Base-by-base conservation (phyloP, 768 basidiomycete species). In the Lyophyllum atratum region DNA sequence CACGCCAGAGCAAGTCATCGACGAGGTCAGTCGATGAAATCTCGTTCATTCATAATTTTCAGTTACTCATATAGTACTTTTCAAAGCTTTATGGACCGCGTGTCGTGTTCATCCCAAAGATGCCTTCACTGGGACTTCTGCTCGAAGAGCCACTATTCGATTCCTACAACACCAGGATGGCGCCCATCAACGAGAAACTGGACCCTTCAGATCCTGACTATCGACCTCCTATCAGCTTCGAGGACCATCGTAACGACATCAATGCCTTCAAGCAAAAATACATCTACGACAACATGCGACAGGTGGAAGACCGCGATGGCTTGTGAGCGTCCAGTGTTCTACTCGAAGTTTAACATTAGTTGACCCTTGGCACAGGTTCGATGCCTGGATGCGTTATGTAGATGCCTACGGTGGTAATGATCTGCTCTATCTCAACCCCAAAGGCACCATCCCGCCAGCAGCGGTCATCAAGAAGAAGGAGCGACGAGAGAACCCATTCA, bases 121-220 rank as follows among this genome's bases (percentile, higher is more conserved):
- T 98, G 77, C 97, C 97, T 12, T 89, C 95, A 2, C 81, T 99
- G 17, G 97, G 97, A 12, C 81, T 99, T 4, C 77, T 99, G 22
- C 84, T 99, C 24, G 94, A 98, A 73, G 80, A 91, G 62, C 92
- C 92, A 2, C 81, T 93, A 53, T 93, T 92, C 63, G 83, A 87
- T 48, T 84, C 83, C 6, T 95, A 93, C 73, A 92, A 92, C 69
- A 73, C 74, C 48, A 80, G 80, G 55, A 78, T 90, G 61, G 70
- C 62, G 3, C 67, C 61, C 19, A 73, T 76, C 48, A 86, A 82
- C 65, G 78, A 81, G 52, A 83, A 81, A 55, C 70, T 86, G 29
- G 69, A 81, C 44, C 74, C 79, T 8, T 71, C 76, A 6, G 79
- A 89, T 64, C 71, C 78, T 39, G 85, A 89, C 42, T 87, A 84